phyloP scores from a whole-genome alignment of 495 filamentous ascomycete species.

The Haplographium delicatum region DNA sequence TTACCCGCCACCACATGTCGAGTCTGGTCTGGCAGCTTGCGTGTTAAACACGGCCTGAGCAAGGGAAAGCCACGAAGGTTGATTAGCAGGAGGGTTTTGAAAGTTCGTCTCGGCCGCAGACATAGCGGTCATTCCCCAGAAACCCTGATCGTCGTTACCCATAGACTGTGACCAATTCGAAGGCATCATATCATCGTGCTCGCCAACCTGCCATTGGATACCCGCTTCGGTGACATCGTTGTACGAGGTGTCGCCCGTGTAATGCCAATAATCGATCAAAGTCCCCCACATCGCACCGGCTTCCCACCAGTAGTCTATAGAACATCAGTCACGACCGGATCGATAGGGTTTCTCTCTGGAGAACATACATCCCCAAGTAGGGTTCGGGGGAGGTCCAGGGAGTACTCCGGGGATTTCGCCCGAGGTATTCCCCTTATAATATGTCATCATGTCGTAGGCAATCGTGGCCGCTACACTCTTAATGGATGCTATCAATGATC shows the following conservation, averaged over 20 bases:
- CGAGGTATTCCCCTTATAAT: slow-evolving; percentile 57
- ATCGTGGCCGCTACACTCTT: slow-evolving; percentile 55
- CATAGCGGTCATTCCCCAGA: slow-evolving; percentile 68
- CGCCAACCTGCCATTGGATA: slow-evolving; percentile 66
- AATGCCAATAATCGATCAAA: slow-evolving; percentile 73
- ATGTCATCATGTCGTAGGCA: slow-evolving; percentile 58
- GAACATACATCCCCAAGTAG: slow-evolving; percentile 44
- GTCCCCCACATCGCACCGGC: slow-evolving; percentile 69
- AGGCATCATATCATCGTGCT: slow-evolving; percentile 59
- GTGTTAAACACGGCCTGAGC: slow-evolving; percentile 61
- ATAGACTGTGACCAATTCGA: slow-evolving; percentile 50
- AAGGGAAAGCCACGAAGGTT: slow-evolving; percentile 68
- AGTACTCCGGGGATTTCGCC: slow-evolving; percentile 63
- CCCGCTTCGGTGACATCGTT: slow-evolving; percentile 56
- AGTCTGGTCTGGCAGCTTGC: slow-evolving; percentile 50
- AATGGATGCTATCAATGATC: slow-evolving; percentile 59
- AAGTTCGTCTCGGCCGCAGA: slow-evolving; percentile 66
- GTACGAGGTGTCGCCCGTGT: slow-evolving; percentile 66
- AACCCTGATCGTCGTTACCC: slow-evolving; percentile 79
- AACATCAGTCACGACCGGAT: slow-evolving; percentile 4
- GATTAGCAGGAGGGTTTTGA: slow-evolving; percentile 68
- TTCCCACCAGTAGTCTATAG: slow-evolving; percentile 64
- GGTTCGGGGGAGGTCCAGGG: slow-evolving; percentile 43
- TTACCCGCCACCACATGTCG: slow-evolving; percentile 74
- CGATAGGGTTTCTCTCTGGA: slow-evolving; percentile 17